These are phyloP conservation scores for Phyllachora maydis DNA, from an alignment of 2,329 filamentous ascomycete species.

Conservation along the genomic window DNA sequence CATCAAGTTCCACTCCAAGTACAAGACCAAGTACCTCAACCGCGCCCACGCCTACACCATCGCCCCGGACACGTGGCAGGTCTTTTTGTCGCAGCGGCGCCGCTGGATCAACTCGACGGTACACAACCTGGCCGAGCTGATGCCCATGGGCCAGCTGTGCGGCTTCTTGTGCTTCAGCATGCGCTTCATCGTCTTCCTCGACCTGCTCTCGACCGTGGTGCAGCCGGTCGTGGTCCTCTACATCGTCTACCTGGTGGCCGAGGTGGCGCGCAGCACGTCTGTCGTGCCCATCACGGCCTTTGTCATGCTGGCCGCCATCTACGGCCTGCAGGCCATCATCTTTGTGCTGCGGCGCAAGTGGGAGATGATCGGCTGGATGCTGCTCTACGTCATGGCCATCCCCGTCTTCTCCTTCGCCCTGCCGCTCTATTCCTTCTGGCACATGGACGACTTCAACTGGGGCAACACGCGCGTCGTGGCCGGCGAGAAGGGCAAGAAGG, in stretches of 20 bases:
- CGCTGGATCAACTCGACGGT: slow-evolving; percentile 99
- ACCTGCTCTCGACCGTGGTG: slow-evolving; percentile 81
- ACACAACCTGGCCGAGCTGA: slow-evolving; percentile 94
- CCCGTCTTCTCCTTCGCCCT: slow-evolving; percentile 97
- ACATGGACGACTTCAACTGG: slow-evolving; percentile 99
- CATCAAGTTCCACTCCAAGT: slow-evolving; percentile 96
- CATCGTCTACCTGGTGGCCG: slow-evolving; percentile 87
- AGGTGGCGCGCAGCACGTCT: slow-evolving; percentile 60
- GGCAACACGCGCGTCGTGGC: slow-evolving; percentile 92
- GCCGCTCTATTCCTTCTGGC: slow-evolving; percentile 92
- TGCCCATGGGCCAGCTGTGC: slow-evolving; percentile 86
- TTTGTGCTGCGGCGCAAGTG: slow-evolving; percentile 94
- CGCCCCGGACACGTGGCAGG: slow-evolving; percentile 80
- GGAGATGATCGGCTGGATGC: slow-evolving; percentile 74
- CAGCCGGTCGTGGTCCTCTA: slow-evolving; percentile 83
- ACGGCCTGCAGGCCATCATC: slow-evolving; percentile 87
- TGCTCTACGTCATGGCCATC: slow-evolving; percentile 81
- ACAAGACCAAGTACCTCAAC: slow-evolving; percentile 95
- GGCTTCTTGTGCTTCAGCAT: slow-evolving; percentile 99
- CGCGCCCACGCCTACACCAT: slow-evolving; percentile 98
- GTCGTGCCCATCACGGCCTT: slow-evolving; percentile 76
- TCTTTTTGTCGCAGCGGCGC: slow-evolving; percentile 81
- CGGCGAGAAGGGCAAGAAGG: slow-evolving; percentile 75
- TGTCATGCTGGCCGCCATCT: slow-evolving; percentile 73
- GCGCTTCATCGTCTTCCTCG: slow-evolving; percentile 96